Evolutionary conservation across 352 stramenopile species (phyloP), one percentile per base, ranked within the genome.

Genomic region (Globisporangium camurandrum): DNA sequence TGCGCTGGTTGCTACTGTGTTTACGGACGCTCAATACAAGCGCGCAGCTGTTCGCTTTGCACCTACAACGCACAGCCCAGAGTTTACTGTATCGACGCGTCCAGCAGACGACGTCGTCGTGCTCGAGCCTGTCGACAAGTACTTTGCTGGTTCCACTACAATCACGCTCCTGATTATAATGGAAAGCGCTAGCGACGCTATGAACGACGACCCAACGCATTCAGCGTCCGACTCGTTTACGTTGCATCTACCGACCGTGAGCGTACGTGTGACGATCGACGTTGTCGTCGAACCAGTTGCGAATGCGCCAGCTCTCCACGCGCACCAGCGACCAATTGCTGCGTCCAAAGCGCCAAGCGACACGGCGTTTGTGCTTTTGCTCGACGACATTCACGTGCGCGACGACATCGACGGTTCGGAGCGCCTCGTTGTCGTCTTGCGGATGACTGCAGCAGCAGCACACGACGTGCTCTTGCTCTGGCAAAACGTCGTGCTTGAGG

Each of bases 361-460:
- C 24, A 56, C 37, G 2, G 51, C 56, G 5, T 46, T 61, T 17
- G 23, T 65, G 7, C 1, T 68, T 22, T 49, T 36, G 12, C 42
- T 64, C 3, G 34, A 30, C 11, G 19, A 3, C 17, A 57, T 68
- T 16, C 46, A 38, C 11, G 20, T 68, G 7, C n/a, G n/a, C n/a
- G 42, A 46, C 14, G 61, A 65, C 38, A 22, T 58, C 34, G 61
- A 68, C 51, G 56, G 56, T 0, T 64, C 51, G 10, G 61, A 68
- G 26, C 28, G 53, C 12, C 46, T 68, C 4, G 58, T 48, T 1
- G 53, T 62, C 38, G 20, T 59, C 24, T 12, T 37, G 19, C 7
- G 22, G 20, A n/a, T n/a, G n/a, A n/a, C n/a, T n/a, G 24, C 41
- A 2, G 36, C 51, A 2, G 23, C 33, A 12, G 46, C 24, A 16